Percentiles rank a stretch among this genome's conserved stretches.
Evolutionary conservation across 441 rosid genomes (phyloP).

Genomic region (Geranium incanum): DNA sequence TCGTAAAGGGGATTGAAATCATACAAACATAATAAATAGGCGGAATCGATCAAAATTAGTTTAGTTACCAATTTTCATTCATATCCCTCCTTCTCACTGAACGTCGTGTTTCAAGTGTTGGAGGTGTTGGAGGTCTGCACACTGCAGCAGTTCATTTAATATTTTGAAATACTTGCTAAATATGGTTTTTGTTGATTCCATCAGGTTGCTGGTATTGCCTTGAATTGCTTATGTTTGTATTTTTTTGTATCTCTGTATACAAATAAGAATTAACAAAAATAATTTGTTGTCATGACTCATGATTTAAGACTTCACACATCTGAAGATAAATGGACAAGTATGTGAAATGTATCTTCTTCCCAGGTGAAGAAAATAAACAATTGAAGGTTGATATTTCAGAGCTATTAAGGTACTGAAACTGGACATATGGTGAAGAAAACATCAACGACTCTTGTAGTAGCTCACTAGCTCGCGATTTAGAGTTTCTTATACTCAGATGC

Average conservation of each 20-base stretch:
- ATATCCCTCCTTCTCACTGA: not conserved
- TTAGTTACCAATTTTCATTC: not conserved
- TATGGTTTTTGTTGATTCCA: not conserved
- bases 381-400: not conserved
- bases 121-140: not conserved
- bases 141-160: not conserved
- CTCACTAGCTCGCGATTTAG: not conserved
- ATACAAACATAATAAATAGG: not conserved
- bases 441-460: not conserved
- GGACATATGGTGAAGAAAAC: not conserved
- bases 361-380: not conserved
- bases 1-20: not conserved
- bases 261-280: too few species aligned
- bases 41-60: not conserved
- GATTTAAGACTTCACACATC: not conserved
- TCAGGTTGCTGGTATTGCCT: not conserved
- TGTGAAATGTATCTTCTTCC: not conserved
- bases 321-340: slow-evolving; percentile 1
- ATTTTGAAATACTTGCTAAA: not conserved
- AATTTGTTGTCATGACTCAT: not conserved
- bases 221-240: not conserved
- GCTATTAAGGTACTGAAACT: not conserved
- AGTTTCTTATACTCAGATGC: not conserved
- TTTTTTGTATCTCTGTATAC: too few species aligned
- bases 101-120: not conserved